These are phyloP conservation scores for Chaetomium sp. DNA, from an alignment of 2,329 filamentous ascomycete genomes.

Conservation along the genomic window DNA sequence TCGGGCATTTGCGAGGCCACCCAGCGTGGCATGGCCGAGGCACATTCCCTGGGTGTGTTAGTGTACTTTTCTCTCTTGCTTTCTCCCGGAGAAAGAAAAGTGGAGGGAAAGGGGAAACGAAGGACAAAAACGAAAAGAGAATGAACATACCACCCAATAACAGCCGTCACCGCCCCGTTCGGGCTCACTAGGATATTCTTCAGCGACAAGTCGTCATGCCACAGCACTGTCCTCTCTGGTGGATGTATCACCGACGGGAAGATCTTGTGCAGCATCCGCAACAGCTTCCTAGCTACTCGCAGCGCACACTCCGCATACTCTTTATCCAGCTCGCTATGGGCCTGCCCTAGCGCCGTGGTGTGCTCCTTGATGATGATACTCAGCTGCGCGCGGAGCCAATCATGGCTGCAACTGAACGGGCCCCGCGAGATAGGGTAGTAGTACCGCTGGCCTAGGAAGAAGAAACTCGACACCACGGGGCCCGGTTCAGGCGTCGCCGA, in stretches of 20 bases:
- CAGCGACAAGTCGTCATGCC: constrained; percentile 34
- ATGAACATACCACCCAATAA: constrained; percentile 33
- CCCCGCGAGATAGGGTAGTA: constrained; percentile 31
- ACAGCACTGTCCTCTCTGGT: constrained; percentile 30
- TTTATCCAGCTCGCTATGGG: constrained; percentile 24
- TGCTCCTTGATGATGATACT: constrained; percentile 28
- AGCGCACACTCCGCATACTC: constrained; percentile 28
- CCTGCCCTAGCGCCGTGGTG: constrained; percentile 15
- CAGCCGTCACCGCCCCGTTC: constrained; percentile 29
- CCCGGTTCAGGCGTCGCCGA: constrained; percentile 14
- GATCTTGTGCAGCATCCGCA: constrained; percentile 27
- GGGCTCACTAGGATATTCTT: constrained; percentile 37
- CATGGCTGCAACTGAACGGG: constrained; percentile 33
- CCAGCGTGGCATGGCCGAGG: constrained; percentile 37
- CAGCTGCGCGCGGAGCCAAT: constrained; percentile 32
- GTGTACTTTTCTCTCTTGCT: not conserved
- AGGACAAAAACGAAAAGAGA: not conserved
- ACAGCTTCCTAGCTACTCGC: constrained; percentile 25
- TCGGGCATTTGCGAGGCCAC: constrained; percentile 28
- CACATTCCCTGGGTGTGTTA: constrained; percentile 27
- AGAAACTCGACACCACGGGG: constrained; percentile 28
- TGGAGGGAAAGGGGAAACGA: not conserved
- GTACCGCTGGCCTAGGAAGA: constrained; percentile 30
- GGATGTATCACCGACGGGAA: constrained; percentile 25
- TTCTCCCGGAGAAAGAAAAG: not conserved